Conservation (phyloP, 1,284 basidiomycete genomes). For the Ceratobasidium sp. region DNA sequence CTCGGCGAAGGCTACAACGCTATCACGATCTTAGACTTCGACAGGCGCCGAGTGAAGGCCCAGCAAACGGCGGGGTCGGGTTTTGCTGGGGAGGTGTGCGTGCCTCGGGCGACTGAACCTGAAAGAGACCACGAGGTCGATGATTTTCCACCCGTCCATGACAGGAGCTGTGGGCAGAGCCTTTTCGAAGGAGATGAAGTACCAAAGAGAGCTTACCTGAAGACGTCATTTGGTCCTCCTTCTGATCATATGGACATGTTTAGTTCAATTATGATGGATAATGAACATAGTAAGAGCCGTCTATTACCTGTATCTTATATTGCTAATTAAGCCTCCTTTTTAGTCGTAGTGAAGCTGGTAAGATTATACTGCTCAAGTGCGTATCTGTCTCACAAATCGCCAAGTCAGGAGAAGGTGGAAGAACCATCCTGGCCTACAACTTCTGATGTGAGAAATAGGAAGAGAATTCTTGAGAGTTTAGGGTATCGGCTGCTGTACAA, state of each 20-base stretch:
- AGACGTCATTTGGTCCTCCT: background rate
- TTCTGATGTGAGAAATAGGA: background rate
- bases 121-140: background rate
- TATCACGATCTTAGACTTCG: constrained; percentile 13
- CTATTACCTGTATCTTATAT: background rate
- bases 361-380: background rate
- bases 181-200: constrained; percentile 9
- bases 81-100: background rate
- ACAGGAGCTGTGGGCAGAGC: constrained; percentile 1
- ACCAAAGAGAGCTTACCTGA: background rate
- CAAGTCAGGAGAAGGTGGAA: background rate
- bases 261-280: constrained; percentile 25
- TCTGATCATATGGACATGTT: background rate
- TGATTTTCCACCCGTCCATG: background rate
- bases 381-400: background rate
- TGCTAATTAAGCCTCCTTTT: background rate
- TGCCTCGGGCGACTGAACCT: background rate
- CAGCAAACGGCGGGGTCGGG: background rate
- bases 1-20: background rate
- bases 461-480: background rate
- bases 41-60: constrained; percentile 6
- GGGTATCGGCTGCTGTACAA: background rate
- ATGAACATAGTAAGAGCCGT: constrained; percentile 7
- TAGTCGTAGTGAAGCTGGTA: constrained; percentile 18
- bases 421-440: constrained; percentile 6